Base-by-base conservation (phyloP, 2,329 filamentous ascomycete genomes). In the Stemphylium lycopersici region DNA sequence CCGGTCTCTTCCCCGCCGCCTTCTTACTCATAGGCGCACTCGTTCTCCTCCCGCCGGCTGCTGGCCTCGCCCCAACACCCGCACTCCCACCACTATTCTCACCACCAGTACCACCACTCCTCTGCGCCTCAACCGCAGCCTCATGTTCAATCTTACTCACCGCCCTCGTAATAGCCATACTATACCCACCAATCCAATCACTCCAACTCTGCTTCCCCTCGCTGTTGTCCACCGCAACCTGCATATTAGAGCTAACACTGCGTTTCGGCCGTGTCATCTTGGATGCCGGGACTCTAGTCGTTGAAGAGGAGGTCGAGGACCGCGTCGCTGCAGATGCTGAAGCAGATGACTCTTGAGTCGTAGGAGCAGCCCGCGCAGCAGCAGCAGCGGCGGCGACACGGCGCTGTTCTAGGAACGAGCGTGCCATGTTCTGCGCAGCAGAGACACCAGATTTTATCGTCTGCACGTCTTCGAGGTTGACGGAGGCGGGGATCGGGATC, bases 161-260 rank as follows among this genome's bases (percentile, higher is more conserved):
- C n/a, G 69, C 71, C 36, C 69, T 48, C 15, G 67, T 66, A 40
- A 75, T 72, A 8, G 72, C 71, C 55, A 75, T 57, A 43, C 71
- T 75, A 47, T 75, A 75, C 13, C 71, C 73, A 0, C 73, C 73
- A 45, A 75, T 72, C 72, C 72, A 75, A 45, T 75, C 73, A 6
- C 69, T 57, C 73, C 73, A 75, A 31, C 67, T 67, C 60, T 71
- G 61, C 45, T 69, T 68, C 0, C 62, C 63, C 0, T 50, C 59
- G 3, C 46, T 58, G 4, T 53, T 48, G 4, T 64, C 63, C 1
- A 50, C 59, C 2, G 44, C 49, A 6, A 65, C 54, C n/a, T 67
- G 63, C 48, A 63, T 36, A 3, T 52, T 63, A 5, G 60, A 56
- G 12, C 47, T 61, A 18, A 51, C 33, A 3, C 20, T 61, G 6